Evolutionary conservation across 495 filamentous ascomycete species (phyloP).

Genomic region (Sphaerosporella brunnea): DNA sequence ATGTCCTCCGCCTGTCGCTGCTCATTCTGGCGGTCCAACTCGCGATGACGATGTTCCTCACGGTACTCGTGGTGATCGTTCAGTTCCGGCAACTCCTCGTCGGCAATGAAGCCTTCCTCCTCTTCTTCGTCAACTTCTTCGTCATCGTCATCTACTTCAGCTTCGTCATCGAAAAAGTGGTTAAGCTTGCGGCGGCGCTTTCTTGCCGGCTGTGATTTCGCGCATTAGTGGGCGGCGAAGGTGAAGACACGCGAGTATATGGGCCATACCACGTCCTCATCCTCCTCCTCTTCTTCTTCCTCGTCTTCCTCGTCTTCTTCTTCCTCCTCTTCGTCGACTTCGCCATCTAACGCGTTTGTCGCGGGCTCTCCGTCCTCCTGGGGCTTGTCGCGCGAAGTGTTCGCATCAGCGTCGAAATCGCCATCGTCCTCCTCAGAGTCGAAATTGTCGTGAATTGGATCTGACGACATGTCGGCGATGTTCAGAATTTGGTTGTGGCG

Average conservation of each 20-base stretch:
- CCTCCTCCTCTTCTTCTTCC: slow-evolving; percentile 34
- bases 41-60: slow-evolving; percentile 83
- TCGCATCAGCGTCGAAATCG: slow-evolving; percentile 13
- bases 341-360: slow-evolving; percentile 4
- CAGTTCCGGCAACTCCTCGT: slow-evolving; percentile 58
- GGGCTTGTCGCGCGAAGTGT: slow-evolving; percentile 12
- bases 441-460: not conserved
- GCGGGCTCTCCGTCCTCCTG: slow-evolving; percentile 19
- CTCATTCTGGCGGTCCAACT: slow-evolving; percentile 83
- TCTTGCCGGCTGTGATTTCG: slow-evolving; percentile 22
- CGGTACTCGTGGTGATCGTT: slow-evolving; percentile 38
- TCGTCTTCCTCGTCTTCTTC: slow-evolving; percentile 35
- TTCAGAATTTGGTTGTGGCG: too few relatives aligned
- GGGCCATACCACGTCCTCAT: slow-evolving; percentile 30
- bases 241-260: not conserved
- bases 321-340: slow-evolving; percentile 32
- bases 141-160: slow-evolving; percentile 76
- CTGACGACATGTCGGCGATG: not conserved
- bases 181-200: slow-evolving; percentile 60
- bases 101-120: slow-evolving; percentile 67
- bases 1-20: slow-evolving; percentile 55
- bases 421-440: slow-evolving; percentile 26
- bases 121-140: slow-evolving; percentile 75
- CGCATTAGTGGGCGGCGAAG: too few relatives aligned
- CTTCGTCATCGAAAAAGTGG: slow-evolving; percentile 86